Percentiles rank a stretch among this genome's conserved stretches.
phyloP scores from a whole-genome alignment of 768 basidiomycete species.

The Daedaleopsis nitida region DNA sequence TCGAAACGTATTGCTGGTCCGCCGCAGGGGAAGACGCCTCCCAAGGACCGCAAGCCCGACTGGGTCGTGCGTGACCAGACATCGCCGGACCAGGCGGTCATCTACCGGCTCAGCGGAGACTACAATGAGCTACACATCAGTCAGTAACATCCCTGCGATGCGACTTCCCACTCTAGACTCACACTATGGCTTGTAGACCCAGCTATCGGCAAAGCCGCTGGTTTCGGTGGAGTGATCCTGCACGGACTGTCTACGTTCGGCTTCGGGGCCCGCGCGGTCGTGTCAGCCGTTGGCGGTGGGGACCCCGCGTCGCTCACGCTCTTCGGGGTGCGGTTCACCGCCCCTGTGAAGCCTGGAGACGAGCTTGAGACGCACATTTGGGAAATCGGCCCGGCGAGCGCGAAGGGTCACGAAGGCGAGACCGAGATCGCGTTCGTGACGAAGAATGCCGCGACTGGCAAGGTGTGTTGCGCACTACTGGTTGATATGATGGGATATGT shows the following conservation, averaged over 20 bases:
- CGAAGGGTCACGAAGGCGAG: slow-evolving; percentile 36
- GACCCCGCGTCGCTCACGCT: slow-evolving; percentile 64
- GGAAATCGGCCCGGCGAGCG: slow-evolving; percentile 56
- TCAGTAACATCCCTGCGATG: slow-evolving; percentile 23
- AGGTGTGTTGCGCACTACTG: slow-evolving; percentile 30
- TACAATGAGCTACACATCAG: slow-evolving; percentile 55
- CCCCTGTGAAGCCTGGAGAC: slow-evolving; percentile 84
- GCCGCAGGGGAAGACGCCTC: slow-evolving; percentile 37
- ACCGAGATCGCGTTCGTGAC: slow-evolving; percentile 42
- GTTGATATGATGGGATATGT: neutral
- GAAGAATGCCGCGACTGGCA: slow-evolving; percentile 40
- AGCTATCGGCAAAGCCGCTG: slow-evolving; percentile 63
- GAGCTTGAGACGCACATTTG: slow-evolving; percentile 76
- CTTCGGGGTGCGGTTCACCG: slow-evolving; percentile 77
- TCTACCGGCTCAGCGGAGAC: slow-evolving; percentile 54
- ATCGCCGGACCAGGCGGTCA: slow-evolving; percentile 43
- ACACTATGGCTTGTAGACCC: slow-evolving; percentile 49
- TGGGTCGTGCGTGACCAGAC: slow-evolving; percentile 43
- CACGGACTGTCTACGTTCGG: slow-evolving; percentile 85
- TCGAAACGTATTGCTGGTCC: slow-evolving; percentile 40
- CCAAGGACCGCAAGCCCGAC: slow-evolving; percentile 43
- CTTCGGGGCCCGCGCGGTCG: slow-evolving; percentile 76
- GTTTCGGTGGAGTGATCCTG: slow-evolving; percentile 84
- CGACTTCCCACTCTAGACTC: neutral
- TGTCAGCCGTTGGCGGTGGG: slow-evolving; percentile 61